A percentile compares a stretch with the other conserved stretches of the same genome.
phyloP scores from a whole-genome alignment of 352 stramenopile genomes.

The Chrysophaeum taylorii region DNA sequence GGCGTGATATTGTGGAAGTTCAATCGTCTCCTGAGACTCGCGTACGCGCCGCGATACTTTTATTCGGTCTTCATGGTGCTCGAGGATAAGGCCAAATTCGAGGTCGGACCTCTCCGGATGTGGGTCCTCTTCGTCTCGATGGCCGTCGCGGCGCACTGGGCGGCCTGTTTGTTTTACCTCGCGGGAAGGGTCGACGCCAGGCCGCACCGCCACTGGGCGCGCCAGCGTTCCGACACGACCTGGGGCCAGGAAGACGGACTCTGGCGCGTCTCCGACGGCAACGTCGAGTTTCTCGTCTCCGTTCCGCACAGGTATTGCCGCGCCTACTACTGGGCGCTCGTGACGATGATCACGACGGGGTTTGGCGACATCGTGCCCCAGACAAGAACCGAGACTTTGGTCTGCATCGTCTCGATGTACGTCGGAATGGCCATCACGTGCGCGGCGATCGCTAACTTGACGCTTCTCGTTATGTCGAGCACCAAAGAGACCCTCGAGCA shows the following conservation, averaged over 20 bases:
- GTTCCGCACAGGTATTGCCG: slow-evolving; percentile 33
- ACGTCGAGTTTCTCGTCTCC: neutral
- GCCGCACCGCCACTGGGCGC: neutral
- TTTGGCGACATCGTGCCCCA: slow-evolving; percentile 44
- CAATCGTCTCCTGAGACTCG: slow-evolving; percentile 32
- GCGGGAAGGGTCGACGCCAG: slow-evolving; percentile 27
- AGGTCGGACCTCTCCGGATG: neutral
- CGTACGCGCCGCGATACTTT: slow-evolving; percentile 32
- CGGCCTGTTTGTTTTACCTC: slow-evolving; percentile 35
- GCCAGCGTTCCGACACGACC: neutral
- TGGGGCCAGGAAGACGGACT: neutral
- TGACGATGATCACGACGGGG: slow-evolving; percentile 42
- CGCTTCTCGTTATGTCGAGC: neutral
- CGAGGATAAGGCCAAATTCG: slow-evolving; percentile 14
- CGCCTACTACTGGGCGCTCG: slow-evolving; percentile 43
- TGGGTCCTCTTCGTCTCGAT: slow-evolving; percentile 5
- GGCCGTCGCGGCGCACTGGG: slow-evolving; percentile 37
- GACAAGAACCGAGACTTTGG: slow-evolving; percentile 33
- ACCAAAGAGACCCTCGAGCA: neutral
- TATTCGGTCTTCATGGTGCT: slow-evolving; percentile 25
- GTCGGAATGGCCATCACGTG: neutral
- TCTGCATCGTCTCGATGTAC: slow-evolving; percentile 42
- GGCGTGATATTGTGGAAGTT: slow-evolving; percentile 17
- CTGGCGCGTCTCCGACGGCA: neutral
- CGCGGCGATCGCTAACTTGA: slow-evolving; percentile 3